Base-by-base conservation (phyloP, 2,329 filamentous ascomycete genomes). In the Diaporthe velutina region DNA sequence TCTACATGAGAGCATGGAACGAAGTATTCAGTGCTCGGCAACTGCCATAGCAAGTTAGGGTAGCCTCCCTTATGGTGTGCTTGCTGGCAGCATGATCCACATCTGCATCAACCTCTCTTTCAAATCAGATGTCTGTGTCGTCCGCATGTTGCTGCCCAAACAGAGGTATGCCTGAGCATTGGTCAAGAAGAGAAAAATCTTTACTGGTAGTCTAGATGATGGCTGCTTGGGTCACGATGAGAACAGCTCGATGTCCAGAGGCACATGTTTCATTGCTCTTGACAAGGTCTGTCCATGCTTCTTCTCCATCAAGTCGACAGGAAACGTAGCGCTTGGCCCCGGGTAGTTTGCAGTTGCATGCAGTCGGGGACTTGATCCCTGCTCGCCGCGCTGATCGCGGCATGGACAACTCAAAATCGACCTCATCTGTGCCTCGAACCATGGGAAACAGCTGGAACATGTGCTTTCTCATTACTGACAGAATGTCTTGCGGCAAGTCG, bases 321-420 rank as follows among this genome's bases (percentile, higher is more conserved):
- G 35, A 35, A 67, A 33, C 30, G 33, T 22, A 52, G 64, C 33
- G 64, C 64, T 67, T 50, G 64, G 45, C 64, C n/a, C 45, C 48
- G 64, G 45, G 48, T 67, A 38, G 35, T 50, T 52, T 67, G 33
- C 64, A 38, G 30, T 12, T 38, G 61, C 30, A n/a, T 40, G 64
- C 45, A 67, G 64, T 38, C 45, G 45, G 45, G 33, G 61, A 25
- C 22, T 25, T 67, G 42, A 52, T 38, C 64, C 64, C 48, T 67
- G 64, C 64, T 4, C 5, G 25, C 30, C 22, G 64, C 64, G 64
- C 45, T 52, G 64, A 67, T 67, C 64, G 64, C 64, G 64, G 64
- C 64, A 67, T 19, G 13, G 45, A 52, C 64, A 67, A 52, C 22
- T 40, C 45, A 54, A 52, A 38, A 28, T 4, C 30, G 40, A 64